Evolutionary conservation across 2,329 filamentous ascomycete species (phyloP), one percentile per base, ranked within the genome.

Genomic region (Venturia asperata): DNA sequence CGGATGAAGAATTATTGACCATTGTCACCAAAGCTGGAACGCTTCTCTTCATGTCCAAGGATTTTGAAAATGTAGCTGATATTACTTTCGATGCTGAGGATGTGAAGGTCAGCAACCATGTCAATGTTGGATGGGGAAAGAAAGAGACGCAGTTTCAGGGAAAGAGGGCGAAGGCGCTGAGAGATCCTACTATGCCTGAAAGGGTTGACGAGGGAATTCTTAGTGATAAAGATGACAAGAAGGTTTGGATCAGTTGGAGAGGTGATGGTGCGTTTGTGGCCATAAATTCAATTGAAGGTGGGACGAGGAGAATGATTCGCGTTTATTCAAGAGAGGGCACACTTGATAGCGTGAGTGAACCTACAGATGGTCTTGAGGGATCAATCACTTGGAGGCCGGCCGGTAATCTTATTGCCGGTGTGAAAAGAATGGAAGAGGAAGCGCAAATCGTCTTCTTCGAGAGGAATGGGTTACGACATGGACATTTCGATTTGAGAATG

Each of bases 81-180:
- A 82, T 90, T 63, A 79, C 82, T 42, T 86, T 97, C 75, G 85
- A 84, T 0, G 74, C 80, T 0, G 90, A 92, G 56, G 93, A 96
- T 76, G 83, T 96, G 68, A 89, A 89, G 70, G 85, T 86, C n/a
- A 97, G 89, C 34, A 94, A 88, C 74, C 92, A 97, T 79, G 94
- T 97, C 66, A 95, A 92, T 24, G 93, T 99, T 27, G 94, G 94
- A 62, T 99, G 94, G 94, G 94, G 94, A 67, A 97, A 97, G 80
- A 91, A 90, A 74, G 94, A 99, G 77, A 99, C 94, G 0, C 94
- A 99, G 75, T 99, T 99, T 75, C 90, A 97, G 73, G 94, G 94
- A 62, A 91, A 90, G 71, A 86, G 92, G 68, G 93, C 92, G 66
- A 87, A 86, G 77, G 92, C 92, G 24, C 80, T 97, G 68, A 85